Percentiles rank a stretch among this genome's conserved stretches.
Evolutionary conservation across 116 monocot species (phyloP).

Genomic region (Zostera marina): DNA sequence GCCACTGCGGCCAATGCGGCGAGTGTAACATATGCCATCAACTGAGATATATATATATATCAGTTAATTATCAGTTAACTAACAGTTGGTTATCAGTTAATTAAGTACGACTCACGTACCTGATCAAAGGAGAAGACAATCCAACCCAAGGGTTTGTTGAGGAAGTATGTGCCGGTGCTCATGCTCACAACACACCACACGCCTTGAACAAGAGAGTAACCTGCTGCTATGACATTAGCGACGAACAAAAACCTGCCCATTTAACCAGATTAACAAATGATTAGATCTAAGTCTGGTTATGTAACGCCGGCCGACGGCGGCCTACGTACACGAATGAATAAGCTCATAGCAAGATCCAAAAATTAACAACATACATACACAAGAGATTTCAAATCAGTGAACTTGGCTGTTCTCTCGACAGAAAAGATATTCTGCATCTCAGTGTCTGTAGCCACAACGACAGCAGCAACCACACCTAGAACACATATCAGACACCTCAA

Average conservation of each 20-base stretch:
- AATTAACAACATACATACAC: conserved; percentile 9
- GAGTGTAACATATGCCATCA: conserved; percentile 42
- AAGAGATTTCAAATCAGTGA: conserved; percentile 17
- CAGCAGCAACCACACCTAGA: conserved; percentile 39
- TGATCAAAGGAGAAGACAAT: conserved; percentile 81
- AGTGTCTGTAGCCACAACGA: conserved; percentile 48
- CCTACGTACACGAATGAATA: too few relatives aligned
- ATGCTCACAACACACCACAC: conserved; percentile 55
- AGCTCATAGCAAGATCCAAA: too few relatives aligned
- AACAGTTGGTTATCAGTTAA: too few relatives aligned
- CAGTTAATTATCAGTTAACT: too few relatives aligned
- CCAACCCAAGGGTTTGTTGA: conserved; percentile 65
- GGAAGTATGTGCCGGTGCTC: conserved; percentile 38
- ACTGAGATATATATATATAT: too few relatives aligned
- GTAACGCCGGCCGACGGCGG: too few relatives aligned
- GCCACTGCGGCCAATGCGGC: conserved; percentile 40
- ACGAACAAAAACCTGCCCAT: conserved; percentile 62
- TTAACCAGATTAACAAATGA: too few relatives aligned
- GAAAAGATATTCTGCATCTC: conserved; percentile 68
- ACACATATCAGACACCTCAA: conserved; percentile 42
- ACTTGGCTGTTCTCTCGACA: conserved; percentile 28
- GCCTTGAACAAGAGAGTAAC: conserved; percentile 61
- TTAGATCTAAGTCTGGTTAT: too few relatives aligned
- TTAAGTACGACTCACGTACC: too few relatives aligned
- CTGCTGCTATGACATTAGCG: conserved; percentile 59